A percentile compares a stretch with the other conserved stretches of the same genome.
Conservation (phyloP, 208 protist species). For the Endotrypanum monterogeii region DNA sequence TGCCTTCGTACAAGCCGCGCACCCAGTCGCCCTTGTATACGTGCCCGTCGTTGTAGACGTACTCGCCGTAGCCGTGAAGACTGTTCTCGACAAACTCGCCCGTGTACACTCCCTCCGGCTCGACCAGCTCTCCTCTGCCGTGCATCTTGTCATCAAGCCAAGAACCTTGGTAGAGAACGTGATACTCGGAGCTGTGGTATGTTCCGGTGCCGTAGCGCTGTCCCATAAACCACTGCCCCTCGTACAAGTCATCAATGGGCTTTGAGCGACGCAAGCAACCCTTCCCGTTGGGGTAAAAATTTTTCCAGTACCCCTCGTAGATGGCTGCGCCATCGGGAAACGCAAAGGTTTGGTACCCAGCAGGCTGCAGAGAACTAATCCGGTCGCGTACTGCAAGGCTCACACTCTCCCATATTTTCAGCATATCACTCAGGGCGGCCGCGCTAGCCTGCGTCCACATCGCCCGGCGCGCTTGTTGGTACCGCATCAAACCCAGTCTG, state of each 20-base stretch:
- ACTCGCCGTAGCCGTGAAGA: conserved; percentile 87
- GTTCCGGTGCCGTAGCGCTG: conserved; percentile 75
- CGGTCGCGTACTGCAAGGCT: conserved; percentile 63
- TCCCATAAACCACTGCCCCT: conserved; percentile 88
- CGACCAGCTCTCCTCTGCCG: conserved; percentile 81
- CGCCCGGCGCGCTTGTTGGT: conserved; percentile 56
- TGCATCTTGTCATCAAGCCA: conserved; percentile 85
- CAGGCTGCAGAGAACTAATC: conserved; percentile 50
- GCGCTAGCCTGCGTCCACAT: conserved; percentile 46
- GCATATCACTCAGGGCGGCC: conserved; percentile 36
- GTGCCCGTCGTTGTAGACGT: conserved; percentile 86
- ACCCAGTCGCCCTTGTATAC: conserved; percentile 91
- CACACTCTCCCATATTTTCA: conserved; percentile 52
- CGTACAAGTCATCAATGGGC: conserved; percentile 73
- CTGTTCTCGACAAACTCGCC: conserved; percentile 81
- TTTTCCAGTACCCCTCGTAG: conserved; percentile 92
- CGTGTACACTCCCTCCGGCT: conserved; percentile 77
- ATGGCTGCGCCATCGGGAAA: conserved; percentile 76
- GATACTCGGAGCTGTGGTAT: conserved; percentile 51
- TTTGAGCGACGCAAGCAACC: conserved; percentile 59
- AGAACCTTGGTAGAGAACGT: conserved; percentile 77
- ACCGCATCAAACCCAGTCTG: conserved; percentile 43
- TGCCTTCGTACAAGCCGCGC: conserved; percentile 72
- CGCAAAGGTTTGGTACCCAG: conserved; percentile 82
- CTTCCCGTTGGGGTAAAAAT: conserved; percentile 81